Conservation (phyloP, 1,284 basidiomycete species). For the Leccinum holopus region DNA sequence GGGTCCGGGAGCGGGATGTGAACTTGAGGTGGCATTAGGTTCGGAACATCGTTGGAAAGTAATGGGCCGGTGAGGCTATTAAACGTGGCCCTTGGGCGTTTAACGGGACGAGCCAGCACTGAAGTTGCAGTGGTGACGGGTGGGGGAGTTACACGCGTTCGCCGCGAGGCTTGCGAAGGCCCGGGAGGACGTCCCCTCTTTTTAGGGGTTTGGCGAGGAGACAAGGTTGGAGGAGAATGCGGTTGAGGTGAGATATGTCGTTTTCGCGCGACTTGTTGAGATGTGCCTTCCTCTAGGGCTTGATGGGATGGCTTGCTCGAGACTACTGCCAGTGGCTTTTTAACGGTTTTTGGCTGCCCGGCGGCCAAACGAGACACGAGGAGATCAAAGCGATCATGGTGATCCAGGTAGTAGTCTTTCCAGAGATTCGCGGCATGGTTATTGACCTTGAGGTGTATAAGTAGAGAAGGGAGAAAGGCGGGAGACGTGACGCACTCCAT, state of each 20-base stretch:
- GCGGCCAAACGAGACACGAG: slow-evolving; percentile 38
- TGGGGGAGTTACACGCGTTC: slow-evolving; percentile 22
- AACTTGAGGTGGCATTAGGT: slow-evolving; percentile 54
- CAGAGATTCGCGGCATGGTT: slow-evolving; percentile 51
- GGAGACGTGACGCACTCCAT: slow-evolving; percentile 37
- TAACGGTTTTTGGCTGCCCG: slow-evolving; percentile 41
- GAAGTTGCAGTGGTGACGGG: slow-evolving; percentile 17
- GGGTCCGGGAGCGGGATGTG: slow-evolving; percentile 56
- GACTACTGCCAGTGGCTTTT: slow-evolving; percentile 44
- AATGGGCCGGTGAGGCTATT: slow-evolving; percentile 55
- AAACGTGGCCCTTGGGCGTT: slow-evolving; percentile 43
- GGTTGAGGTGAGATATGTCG: slow-evolving; percentile 22
- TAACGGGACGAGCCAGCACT: slow-evolving; percentile 27
- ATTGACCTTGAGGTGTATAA: slow-evolving; percentile 39
- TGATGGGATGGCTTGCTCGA: slow-evolving; percentile 26
- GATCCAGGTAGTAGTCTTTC: slow-evolving; percentile 74
- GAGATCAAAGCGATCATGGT: slow-evolving; percentile 55
- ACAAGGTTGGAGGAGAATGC: slow-evolving; percentile 1
- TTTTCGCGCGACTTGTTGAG: slow-evolving; percentile 31
- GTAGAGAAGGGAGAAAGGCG: slow-evolving; percentile 1
- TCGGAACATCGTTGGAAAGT: slow-evolving; percentile 39
- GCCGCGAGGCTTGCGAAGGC: slow-evolving; percentile 20
- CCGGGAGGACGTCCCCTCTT: slow-evolving; percentile 14
- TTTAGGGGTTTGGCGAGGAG: slow-evolving; percentile 12
- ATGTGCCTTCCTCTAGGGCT: slow-evolving; percentile 11